Percentiles rank a stretch among this genome's conserved stretches.
Conservation (phyloP, 2,329 filamentous ascomycete species). For the Diaporthe destruens region DNA sequence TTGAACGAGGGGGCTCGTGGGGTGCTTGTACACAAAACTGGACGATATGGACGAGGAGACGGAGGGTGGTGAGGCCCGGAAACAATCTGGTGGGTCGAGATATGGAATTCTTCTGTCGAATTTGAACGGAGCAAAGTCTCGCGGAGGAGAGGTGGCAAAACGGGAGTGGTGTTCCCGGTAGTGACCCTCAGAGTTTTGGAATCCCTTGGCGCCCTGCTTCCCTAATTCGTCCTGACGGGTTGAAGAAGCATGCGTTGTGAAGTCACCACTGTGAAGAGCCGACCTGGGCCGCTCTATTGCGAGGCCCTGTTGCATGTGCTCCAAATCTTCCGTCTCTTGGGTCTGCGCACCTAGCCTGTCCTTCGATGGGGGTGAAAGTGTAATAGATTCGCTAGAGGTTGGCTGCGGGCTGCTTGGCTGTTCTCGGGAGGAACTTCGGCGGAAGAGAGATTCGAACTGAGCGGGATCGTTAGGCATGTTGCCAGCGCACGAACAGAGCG, state of each 20-base stretch:
- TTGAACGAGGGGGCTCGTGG: slow-evolving; percentile 92
- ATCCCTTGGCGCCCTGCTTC: slow-evolving; percentile 38
- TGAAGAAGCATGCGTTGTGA: slow-evolving; percentile 60
- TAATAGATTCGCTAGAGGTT: slow-evolving; percentile 53
- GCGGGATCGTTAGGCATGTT: slow-evolving; percentile 38
- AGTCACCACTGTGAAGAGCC: slow-evolving; percentile 76
- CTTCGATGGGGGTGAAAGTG: slow-evolving; percentile 62
- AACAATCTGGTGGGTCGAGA: slow-evolving; percentile 49
- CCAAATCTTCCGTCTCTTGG: slow-evolving; percentile 53
- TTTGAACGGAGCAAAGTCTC: slow-evolving; percentile 62
- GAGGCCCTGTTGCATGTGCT: slow-evolving; percentile 65
- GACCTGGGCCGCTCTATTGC: slow-evolving; percentile 87
- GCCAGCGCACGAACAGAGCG: neutral
- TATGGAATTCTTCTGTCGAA: slow-evolving; percentile 51
- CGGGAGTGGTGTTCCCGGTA: slow-evolving; percentile 53
- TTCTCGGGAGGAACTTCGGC: slow-evolving; percentile 50
- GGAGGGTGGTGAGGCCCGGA: slow-evolving; percentile 66
- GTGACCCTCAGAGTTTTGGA: slow-evolving; percentile 38
- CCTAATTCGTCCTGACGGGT: slow-evolving; percentile 45
- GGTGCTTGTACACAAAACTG: slow-evolving; percentile 86
- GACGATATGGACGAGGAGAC: slow-evolving; percentile 80
- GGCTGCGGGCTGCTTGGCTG: slow-evolving; percentile 54
- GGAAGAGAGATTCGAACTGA: slow-evolving; percentile 58
- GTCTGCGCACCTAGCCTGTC: slow-evolving; percentile 52
- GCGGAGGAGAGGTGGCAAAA: slow-evolving; percentile 69